Percentiles rank a stretch among this genome's conserved stretches.
These are phyloP conservation scores for Orbilia ellipsospora DNA, from an alignment of 2,329 filamentous ascomycete species.

Conservation along the genomic window DNA sequence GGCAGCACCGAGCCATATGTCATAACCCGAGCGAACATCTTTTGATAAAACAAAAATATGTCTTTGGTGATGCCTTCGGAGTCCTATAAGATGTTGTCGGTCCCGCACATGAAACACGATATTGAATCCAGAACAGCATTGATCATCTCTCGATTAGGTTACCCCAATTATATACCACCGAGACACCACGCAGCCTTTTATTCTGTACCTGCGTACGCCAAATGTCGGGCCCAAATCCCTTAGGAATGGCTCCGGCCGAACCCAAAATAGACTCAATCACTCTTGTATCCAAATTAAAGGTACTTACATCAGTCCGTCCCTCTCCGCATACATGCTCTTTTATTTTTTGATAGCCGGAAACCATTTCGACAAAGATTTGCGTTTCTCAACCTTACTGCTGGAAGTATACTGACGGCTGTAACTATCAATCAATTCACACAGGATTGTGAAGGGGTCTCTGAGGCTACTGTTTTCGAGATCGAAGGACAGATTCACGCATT, in stretches of 20 bases:
- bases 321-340: slow-evolving; percentile 34
- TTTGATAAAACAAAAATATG: slow-evolving; percentile 13
- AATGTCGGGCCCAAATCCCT: slow-evolving; percentile 32
- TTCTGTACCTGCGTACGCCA: slow-evolving; percentile 51
- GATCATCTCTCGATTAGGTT: slow-evolving; percentile 38
- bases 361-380: slow-evolving; percentile 51
- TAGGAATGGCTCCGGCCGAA: slow-evolving; percentile 22
- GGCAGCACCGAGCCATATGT: slow-evolving; percentile 47
- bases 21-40: slow-evolving; percentile 19
- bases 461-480: slow-evolving; percentile 34
- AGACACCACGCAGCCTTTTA: slow-evolving; percentile 46
- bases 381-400: slow-evolving; percentile 25
- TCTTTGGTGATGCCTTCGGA: slow-evolving; percentile 19
- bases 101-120: slow-evolving; percentile 48
- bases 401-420: slow-evolving; percentile 34
- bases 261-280: slow-evolving; percentile 48
- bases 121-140: slow-evolving; percentile 34
- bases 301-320: slow-evolving; percentile 29
- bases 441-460: slow-evolving; percentile 43
- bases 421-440: slow-evolving; percentile 38
- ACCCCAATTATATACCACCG: slow-evolving; percentile 28
- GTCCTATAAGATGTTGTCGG: slow-evolving; percentile 47
- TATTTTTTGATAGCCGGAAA: slow-evolving; percentile 23
- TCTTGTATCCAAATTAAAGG: slow-evolving; percentile 41
- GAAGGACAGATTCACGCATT: slow-evolving; percentile 51